phyloP scores from a whole-genome alignment of 2,329 filamentous ascomycete genomes.

The Venturia aucupariae region DNA sequence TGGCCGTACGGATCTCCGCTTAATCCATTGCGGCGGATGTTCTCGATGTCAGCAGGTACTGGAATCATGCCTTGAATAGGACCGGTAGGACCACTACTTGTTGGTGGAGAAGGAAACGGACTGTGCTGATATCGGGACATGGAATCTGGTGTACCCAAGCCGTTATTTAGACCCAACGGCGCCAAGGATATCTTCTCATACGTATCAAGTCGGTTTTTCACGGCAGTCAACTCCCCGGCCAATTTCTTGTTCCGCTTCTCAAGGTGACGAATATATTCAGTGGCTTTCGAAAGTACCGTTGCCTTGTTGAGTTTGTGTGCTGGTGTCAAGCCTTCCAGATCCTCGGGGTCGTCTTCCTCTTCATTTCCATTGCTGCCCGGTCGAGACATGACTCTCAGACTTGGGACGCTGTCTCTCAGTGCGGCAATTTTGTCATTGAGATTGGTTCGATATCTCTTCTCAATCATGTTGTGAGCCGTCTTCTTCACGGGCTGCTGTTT shows the following conservation, averaged over 20 bases:
- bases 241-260: constrained; percentile 83
- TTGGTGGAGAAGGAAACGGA: constrained; percentile 21
- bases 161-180: constrained; percentile 29
- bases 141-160: constrained; percentile 27
- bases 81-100: not conserved
- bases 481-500: constrained; percentile 51
- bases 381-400: constrained; percentile 70
- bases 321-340: constrained; percentile 57
- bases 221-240: constrained; percentile 67
- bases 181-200: constrained; percentile 63
- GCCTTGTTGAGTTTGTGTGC: constrained; percentile 96
- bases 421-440: constrained; percentile 96
- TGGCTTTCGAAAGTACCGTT: constrained; percentile 91
- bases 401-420: constrained; percentile 83
- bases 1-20: constrained; percentile 25
- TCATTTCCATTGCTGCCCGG: constrained; percentile 35
- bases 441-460: constrained; percentile 93
- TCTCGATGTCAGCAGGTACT: constrained; percentile 33
- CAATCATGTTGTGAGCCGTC: constrained; percentile 96
- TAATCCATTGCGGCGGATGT: constrained; percentile 25
- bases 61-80: constrained; percentile 32
- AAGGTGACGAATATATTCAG: constrained; percentile 88
- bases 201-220: constrained; percentile 62
- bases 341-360: constrained; percentile 72
- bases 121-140: constrained; percentile 28